A percentile compares a stretch with the other conserved stretches of the same genome.
These are phyloP conservation scores for Graphilbum fragrans DNA, from an alignment of 2,329 filamentous ascomycete genomes.

Conservation along the genomic window DNA sequence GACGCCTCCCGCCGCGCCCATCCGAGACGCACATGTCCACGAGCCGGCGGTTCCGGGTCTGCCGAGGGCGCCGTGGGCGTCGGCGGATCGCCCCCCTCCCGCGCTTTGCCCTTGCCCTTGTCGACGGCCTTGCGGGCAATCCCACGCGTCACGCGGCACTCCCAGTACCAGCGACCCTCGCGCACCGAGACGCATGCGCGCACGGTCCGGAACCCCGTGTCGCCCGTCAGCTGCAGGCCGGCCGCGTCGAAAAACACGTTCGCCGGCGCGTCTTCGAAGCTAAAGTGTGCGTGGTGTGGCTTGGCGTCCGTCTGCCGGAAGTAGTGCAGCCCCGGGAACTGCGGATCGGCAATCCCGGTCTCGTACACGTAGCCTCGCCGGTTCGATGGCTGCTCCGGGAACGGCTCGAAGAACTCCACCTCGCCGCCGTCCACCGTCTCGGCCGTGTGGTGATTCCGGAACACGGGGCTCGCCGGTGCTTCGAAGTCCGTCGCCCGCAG, in stretches of 20 bases:
- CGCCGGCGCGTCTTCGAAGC: slow-evolving; percentile 81
- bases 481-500: slow-evolving; percentile 52
- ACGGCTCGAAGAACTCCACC: slow-evolving; percentile 49
- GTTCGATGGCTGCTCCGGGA: slow-evolving; percentile 47
- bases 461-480: slow-evolving; percentile 41
- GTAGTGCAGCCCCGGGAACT: slow-evolving; percentile 75
- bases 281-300: slow-evolving; percentile 75
- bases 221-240: slow-evolving; percentile 69
- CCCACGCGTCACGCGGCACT: slow-evolving; percentile 78
- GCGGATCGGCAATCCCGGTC: slow-evolving; percentile 79
- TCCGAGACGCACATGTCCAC: slow-evolving; percentile 67
- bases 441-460: slow-evolving; percentile 43
- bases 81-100: slow-evolving; percentile 76
- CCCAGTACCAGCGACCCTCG: slow-evolving; percentile 87
- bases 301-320: slow-evolving; percentile 81
- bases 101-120: slow-evolving; percentile 38
- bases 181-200: slow-evolving; percentile 82
- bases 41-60: slow-evolving; percentile 29
- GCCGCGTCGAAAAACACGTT: slow-evolving; percentile 72
- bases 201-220: slow-evolving; percentile 86
- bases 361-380: slow-evolving; percentile 76
- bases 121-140: slow-evolving; percentile 29
- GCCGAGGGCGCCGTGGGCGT: slow-evolving; percentile 17
- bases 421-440: slow-evolving; percentile 33
- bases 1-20: slow-evolving; percentile 75